A percentile compares a stretch with the other conserved stretches of the same genome.
Conservation (phyloP, 1,284 basidiomycete species). For the Tilletia indica region DNA sequence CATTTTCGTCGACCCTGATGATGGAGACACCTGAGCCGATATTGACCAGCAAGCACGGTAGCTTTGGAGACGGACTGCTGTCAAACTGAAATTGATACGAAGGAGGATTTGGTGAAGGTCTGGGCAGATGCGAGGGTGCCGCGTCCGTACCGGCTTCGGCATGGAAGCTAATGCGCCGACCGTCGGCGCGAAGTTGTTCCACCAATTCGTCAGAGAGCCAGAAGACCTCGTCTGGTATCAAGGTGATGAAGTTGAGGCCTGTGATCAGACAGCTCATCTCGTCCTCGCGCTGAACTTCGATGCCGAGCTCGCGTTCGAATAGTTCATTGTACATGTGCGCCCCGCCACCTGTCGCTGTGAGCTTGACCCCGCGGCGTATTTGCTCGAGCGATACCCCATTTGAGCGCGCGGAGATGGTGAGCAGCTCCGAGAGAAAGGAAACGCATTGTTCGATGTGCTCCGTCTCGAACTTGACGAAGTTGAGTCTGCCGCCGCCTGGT, state of each 20-base stretch:
- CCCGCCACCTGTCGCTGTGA: constrained; percentile 97
- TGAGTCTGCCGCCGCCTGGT: constrained; percentile 77
- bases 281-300: constrained; percentile 83
- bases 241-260: constrained; percentile 91
- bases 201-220: constrained; percentile 98
- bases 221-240: constrained; percentile 96
- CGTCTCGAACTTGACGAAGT: constrained; percentile 97
- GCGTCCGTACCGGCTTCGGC: background rate
- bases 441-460: constrained; percentile 78
- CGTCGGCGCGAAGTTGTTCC: constrained; percentile 2
- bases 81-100: constrained; percentile 84
- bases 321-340: constrained; percentile 90
- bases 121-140: constrained; percentile 62
- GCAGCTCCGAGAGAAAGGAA: constrained; percentile 81
- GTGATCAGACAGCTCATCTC: constrained; percentile 99
- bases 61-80: constrained; percentile 68
- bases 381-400: constrained; percentile 84
- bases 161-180: background rate
- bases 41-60: constrained; percentile 95
- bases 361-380: constrained; percentile 90
- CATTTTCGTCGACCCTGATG: constrained; percentile 93
- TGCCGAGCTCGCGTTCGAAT: constrained; percentile 72
- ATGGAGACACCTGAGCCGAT: constrained; percentile 97
- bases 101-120: constrained; percentile 89
- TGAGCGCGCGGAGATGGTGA: constrained; percentile 78